A percentile compares a stretch with the other conserved stretches of the same genome.
Conservation (phyloP, 2,329 filamentous ascomycete species). For the Polychaeton citri region DNA sequence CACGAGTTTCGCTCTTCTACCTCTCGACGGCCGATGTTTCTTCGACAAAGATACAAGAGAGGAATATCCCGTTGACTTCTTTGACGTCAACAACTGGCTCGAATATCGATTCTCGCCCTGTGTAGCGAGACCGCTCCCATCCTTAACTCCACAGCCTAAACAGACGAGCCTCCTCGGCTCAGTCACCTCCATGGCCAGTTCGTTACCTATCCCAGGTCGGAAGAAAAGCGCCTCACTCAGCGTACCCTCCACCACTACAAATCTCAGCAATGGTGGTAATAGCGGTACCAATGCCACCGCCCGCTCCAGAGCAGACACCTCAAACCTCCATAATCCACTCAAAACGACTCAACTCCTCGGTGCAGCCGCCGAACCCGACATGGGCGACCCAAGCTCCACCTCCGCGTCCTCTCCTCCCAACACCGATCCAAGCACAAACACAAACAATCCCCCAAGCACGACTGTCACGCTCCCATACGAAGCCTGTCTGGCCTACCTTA, state of each 20-base stretch:
- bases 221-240: constrained; percentile 14
- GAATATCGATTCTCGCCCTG: constrained; percentile 68
- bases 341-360: constrained; percentile 9
- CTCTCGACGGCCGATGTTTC: constrained; percentile 78
- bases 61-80: constrained; percentile 73
- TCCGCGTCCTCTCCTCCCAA: constrained; percentile 6
- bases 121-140: constrained; percentile 52
- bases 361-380: constrained; percentile 16
- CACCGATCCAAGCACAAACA: constrained; percentile 24
- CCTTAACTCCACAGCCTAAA: constrained; percentile 25
- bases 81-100: constrained; percentile 65
- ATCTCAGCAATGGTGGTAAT: neutral
- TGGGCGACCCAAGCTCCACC: constrained; percentile 22
- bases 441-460: constrained; percentile 20
- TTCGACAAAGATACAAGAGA: constrained; percentile 70
- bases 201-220: constrained; percentile 19
- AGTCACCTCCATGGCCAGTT: constrained; percentile 34
- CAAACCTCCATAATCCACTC: neutral
- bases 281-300: neutral
- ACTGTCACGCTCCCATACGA: constrained; percentile 41
- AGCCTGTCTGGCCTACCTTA: constrained; percentile 53
- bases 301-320: neutral
- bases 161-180: constrained; percentile 29
- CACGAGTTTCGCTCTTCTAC: constrained; percentile 72
- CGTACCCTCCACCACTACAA: constrained; percentile 4